phyloP scores from a whole-genome alignment of 257 asterid species.

The Thymus quinquecostatus region DNA sequence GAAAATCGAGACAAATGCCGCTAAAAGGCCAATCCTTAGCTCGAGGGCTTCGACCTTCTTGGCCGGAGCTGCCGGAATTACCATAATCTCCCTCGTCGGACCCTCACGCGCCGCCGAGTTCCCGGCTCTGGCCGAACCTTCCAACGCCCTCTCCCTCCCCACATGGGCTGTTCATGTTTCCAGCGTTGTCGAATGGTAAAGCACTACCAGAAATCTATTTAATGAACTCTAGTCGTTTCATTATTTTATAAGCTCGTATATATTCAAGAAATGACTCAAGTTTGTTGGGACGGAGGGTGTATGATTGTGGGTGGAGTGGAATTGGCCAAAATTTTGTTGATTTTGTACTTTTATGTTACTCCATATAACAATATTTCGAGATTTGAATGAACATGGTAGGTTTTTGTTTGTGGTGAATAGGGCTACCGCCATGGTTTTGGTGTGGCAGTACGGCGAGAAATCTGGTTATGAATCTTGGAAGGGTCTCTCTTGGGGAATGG shows the following conservation, averaged over 20 bases:
- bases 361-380: not conserved
- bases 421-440: slow-evolving; percentile 94
- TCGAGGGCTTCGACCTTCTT: slow-evolving; percentile 40
- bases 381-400: not conserved
- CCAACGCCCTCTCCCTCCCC: slow-evolving; percentile 93
- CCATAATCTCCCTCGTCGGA: slow-evolving; percentile 52
- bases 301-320: not conserved
- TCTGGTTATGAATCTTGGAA: slow-evolving; percentile 93
- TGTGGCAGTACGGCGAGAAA: slow-evolving; percentile 92
- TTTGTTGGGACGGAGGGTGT: too few species aligned
- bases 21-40: slow-evolving; percentile 29
- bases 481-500: slow-evolving; percentile 99
- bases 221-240: too few species aligned
- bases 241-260: too few species aligned
- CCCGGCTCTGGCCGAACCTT: slow-evolving; percentile 64
- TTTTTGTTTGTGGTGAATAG: slow-evolving; percentile 42
- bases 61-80: slow-evolving; percentile 67
- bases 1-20: slow-evolving; percentile 29
- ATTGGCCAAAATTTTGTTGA: not conserved
- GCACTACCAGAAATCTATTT: not conserved
- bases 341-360: too few species aligned
- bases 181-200: slow-evolving; percentile 94
- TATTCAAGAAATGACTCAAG: too few species aligned
- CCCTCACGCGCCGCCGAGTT: slow-evolving; percentile 59
- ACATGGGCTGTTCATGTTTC: slow-evolving; percentile 97